These are phyloP conservation scores for Kwoniella sp. DNA, from an alignment of 768 basidiomycete genomes.

Conservation along the genomic window DNA sequence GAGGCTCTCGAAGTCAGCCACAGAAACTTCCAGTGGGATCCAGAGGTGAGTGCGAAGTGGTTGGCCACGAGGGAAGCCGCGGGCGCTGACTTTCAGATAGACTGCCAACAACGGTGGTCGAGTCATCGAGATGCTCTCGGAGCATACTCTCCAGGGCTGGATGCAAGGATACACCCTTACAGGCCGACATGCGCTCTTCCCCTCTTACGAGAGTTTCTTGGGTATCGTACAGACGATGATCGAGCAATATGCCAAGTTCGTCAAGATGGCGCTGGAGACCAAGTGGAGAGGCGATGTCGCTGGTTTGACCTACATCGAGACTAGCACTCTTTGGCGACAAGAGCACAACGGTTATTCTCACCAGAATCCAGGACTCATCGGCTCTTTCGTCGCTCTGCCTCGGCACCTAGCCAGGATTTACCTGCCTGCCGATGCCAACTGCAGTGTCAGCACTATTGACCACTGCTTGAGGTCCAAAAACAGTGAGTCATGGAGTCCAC, in stretches of 20 bases:
- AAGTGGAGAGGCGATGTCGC: slow-evolving; percentile 64
- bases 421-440: slow-evolving; percentile 87
- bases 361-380: slow-evolving; percentile 71
- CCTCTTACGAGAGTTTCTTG: slow-evolving; percentile 84
- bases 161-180: slow-evolving; percentile 91
- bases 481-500: slow-evolving; percentile 57
- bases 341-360: slow-evolving; percentile 80
- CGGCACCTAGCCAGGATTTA: slow-evolving; percentile 54
- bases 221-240: slow-evolving; percentile 86
- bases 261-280: slow-evolving; percentile 71
- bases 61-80: background rate
- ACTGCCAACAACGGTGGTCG: slow-evolving; percentile 69
- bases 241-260: slow-evolving; percentile 73
- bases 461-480: slow-evolving; percentile 83
- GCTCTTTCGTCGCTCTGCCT: slow-evolving; percentile 79
- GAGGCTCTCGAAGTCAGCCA: slow-evolving; percentile 65
- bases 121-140: slow-evolving; percentile 75
- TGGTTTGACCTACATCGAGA: slow-evolving; percentile 69
- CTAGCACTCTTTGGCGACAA: slow-evolving; percentile 75
- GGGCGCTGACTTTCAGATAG: slow-evolving; percentile 48
- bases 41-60: slow-evolving; percentile 35
- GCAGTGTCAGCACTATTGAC: slow-evolving; percentile 76
- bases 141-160: slow-evolving; percentile 60
- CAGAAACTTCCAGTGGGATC: slow-evolving; percentile 87
- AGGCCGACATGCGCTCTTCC: slow-evolving; percentile 73